Conservation (phyloP, 768 basidiomycete genomes). For the Macrolepiota dolichaula region DNA sequence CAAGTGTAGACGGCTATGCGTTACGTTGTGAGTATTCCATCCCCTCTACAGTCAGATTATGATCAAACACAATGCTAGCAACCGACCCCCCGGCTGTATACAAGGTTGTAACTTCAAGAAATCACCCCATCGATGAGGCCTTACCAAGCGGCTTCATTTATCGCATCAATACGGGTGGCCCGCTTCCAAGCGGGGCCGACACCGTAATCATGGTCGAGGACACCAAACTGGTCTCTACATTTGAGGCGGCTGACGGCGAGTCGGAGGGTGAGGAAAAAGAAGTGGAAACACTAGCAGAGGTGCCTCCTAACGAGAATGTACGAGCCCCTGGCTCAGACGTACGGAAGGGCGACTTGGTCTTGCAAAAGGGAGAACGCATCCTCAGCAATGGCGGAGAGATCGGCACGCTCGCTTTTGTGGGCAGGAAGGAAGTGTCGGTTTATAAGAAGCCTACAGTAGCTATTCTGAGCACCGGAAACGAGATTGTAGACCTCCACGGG, state of each 20-base stretch:
- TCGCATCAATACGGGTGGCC: constrained; percentile 85
- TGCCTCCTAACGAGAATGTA: constrained; percentile 67
- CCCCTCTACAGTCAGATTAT: neutral
- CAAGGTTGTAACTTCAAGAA: constrained; percentile 59
- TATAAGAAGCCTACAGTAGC: constrained; percentile 74
- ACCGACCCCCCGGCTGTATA: constrained; percentile 63
- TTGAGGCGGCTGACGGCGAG: constrained; percentile 30
- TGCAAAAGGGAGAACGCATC: constrained; percentile 60
- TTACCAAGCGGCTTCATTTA: constrained; percentile 54
- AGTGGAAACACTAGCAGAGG: constrained; percentile 63
- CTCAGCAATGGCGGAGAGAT: constrained; percentile 75
- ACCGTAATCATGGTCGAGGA: constrained; percentile 94
- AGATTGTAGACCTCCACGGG: constrained; percentile 62
- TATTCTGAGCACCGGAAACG: constrained; percentile 84
- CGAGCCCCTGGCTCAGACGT: constrained; percentile 76
- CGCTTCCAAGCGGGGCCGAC: constrained; percentile 71
- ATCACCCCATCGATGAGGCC: constrained; percentile 42
- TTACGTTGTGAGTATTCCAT: constrained; percentile 50
- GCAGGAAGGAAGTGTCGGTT: constrained; percentile 66
- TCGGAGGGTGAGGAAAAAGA: constrained; percentile 61
- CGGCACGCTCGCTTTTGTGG: constrained; percentile 79
- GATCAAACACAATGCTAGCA: constrained; percentile 34
- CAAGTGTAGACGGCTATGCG: constrained; percentile 90
- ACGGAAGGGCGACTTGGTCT: constrained; percentile 58
- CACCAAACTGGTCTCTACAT: constrained; percentile 65